These are phyloP conservation scores for Neocucurbitaria cava DNA, from an alignment of 2,329 filamentous ascomycete species.

Conservation along the genomic window DNA sequence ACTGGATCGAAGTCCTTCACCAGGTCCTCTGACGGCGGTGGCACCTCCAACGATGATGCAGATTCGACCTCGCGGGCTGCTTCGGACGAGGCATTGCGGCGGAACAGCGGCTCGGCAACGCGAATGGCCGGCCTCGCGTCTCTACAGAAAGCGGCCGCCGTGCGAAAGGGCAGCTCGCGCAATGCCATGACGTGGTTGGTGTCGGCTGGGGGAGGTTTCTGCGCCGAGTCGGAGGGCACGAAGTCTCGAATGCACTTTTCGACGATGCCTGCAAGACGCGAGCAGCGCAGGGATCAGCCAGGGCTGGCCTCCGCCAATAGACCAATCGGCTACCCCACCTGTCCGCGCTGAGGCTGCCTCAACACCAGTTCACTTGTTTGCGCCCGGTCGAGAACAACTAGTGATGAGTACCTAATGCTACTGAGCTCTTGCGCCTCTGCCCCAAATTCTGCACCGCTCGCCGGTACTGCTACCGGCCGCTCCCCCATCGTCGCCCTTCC, in stretches of 20 bases:
- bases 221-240: slow-evolving; percentile 2
- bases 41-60: slow-evolving; percentile 53
- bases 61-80: slow-evolving; percentile 57
- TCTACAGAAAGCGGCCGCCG: slow-evolving; percentile 33
- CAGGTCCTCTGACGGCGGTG: slow-evolving; percentile 49
- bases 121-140: slow-evolving; percentile 31
- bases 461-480: neutral
- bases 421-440: neutral
- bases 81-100: slow-evolving; percentile 58
- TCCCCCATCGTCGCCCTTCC: slow-evolving; percentile 2
- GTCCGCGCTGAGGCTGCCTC: slow-evolving; percentile 11
- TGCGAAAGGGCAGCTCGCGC: slow-evolving; percentile 44
- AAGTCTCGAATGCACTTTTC: slow-evolving; percentile 22
- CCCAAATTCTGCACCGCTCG: too few relatives aligned
- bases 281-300: slow-evolving; percentile 20
- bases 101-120: slow-evolving; percentile 30
- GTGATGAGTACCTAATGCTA: neutral
- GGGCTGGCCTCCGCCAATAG: slow-evolving; percentile 2
- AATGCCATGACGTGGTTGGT: slow-evolving; percentile 43
- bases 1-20: slow-evolving; percentile 59
- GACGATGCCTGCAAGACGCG: slow-evolving; percentile 11
- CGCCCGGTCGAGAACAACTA: slow-evolving; percentile 5
- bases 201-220: slow-evolving; percentile 18
- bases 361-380: slow-evolving; percentile 6
- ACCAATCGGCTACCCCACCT: slow-evolving; percentile 16